These are phyloP conservation scores for Blumeriella jaapii DNA, from an alignment of 2,329 filamentous ascomycete species.

Conservation along the genomic window DNA sequence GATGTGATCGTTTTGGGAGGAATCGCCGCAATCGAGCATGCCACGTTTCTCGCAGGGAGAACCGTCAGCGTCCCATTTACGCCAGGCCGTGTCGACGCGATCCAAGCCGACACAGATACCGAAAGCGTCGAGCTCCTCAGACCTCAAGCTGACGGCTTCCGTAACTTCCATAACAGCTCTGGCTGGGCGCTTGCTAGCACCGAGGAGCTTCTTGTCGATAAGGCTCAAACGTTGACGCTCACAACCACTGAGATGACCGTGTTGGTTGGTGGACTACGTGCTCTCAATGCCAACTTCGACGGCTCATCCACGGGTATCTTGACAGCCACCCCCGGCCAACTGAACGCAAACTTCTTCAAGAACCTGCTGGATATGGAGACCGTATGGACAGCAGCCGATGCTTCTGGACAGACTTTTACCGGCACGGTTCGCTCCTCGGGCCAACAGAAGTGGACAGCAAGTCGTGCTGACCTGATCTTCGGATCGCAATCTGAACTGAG, in stretches of 20 bases:
- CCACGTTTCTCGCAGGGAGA: conserved; percentile 28
- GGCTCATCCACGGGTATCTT: conserved; percentile 42
- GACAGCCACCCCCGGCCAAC: conserved; percentile 40
- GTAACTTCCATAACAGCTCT: conserved; percentile 40
- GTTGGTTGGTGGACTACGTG: conserved; percentile 44
- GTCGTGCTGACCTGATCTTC: conserved; percentile 44
- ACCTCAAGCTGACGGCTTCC: conserved; percentile 45
- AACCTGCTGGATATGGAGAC: conserved; percentile 45
- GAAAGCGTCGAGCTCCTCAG: conserved; percentile 42
- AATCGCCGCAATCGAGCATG: conserved; percentile 43
- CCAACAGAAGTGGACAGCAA: conserved; percentile 43
- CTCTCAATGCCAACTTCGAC: conserved; percentile 44
- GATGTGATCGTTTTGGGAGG: conserved; percentile 48
- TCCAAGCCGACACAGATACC: conserved; percentile 43
- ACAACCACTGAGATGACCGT: conserved; percentile 44
- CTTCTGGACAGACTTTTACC: conserved; percentile 36
- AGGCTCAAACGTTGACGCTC: conserved; percentile 43
- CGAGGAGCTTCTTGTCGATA: conserved; percentile 46
- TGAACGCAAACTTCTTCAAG: conserved; percentile 51
- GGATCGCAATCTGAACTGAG: conserved; percentile 47
- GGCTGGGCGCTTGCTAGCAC: conserved; percentile 37
- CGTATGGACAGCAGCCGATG: conserved; percentile 35
- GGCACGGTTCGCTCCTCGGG: conserved; percentile 43
- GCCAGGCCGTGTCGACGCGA: conserved; percentile 44
- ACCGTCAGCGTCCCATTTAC: conserved; percentile 38